Percentiles rank a stretch among this genome's conserved stretches.
These are phyloP conservation scores for Aeschynomene evenia DNA, from an alignment of 306 rosid species.

Conservation along the genomic window DNA sequence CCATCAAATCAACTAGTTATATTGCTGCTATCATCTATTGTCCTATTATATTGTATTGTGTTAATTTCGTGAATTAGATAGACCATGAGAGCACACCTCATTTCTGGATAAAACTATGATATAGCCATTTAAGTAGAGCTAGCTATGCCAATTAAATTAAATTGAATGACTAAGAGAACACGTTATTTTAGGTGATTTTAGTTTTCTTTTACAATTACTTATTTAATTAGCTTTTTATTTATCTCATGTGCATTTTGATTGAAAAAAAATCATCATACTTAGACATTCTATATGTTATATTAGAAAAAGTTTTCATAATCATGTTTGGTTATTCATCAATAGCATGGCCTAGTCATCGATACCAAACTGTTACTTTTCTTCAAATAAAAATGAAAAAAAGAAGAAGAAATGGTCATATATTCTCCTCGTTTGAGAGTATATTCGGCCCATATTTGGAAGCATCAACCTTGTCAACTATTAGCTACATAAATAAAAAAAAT, in stretches of 20 bases:
- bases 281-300: not conserved
- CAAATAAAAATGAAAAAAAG: too few relatives aligned
- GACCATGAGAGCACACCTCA: not conserved
- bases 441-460: slow-evolving; percentile 32
- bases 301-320: not conserved
- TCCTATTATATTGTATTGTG: not conserved
- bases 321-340: not conserved
- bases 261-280: not conserved
- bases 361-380: too few relatives aligned
- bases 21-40: not conserved
- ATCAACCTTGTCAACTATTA: slow-evolving; percentile 15
- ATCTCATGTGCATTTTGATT: not conserved
- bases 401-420: not conserved
- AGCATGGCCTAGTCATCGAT: not conserved
- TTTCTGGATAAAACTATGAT: not conserved
- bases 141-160: too few relatives aligned
- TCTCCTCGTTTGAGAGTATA: slow-evolving; percentile 21
- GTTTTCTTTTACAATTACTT: not conserved
- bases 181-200: not conserved
- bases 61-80: not conserved
- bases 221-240: not conserved
- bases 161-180: too few relatives aligned
- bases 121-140: too few relatives aligned
- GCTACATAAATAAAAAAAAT: not conserved
- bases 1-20: not conserved